Evolutionary conservation across 2,329 filamentous ascomycete species (phyloP).

Genomic region (Colletotrichum sp.): DNA sequence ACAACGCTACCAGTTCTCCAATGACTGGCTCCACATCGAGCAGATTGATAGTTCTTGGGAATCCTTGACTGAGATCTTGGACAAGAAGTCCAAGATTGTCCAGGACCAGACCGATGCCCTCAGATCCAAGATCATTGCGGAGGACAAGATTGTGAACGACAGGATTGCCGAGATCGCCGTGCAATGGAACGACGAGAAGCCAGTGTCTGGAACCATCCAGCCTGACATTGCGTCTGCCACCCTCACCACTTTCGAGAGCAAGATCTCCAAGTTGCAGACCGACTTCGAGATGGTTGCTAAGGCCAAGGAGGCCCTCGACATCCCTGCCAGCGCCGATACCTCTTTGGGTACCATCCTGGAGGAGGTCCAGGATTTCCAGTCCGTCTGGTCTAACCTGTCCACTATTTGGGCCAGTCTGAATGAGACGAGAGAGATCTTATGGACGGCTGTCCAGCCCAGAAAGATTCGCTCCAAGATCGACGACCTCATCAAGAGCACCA

Average conservation of each 20-base stretch:
- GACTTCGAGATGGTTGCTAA: slow-evolving; percentile 94
- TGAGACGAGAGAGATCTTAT: slow-evolving; percentile 88
- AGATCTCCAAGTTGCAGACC: slow-evolving; percentile 83
- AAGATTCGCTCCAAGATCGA: slow-evolving; percentile 92
- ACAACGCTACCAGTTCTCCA: slow-evolving; percentile 91
- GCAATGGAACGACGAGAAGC: slow-evolving; percentile 96
- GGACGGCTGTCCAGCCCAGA: slow-evolving; percentile 93
- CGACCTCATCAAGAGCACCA: slow-evolving; percentile 94
- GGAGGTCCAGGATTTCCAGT: slow-evolving; percentile 98
- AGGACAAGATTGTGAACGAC: slow-evolving; percentile 89
- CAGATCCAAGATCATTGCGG: slow-evolving; percentile 90
- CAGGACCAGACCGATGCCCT: slow-evolving; percentile 95
- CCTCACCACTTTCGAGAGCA: slow-evolving; percentile 80
- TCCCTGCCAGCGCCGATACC: slow-evolving; percentile 80
- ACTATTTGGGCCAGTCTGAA: slow-evolving; percentile 97
- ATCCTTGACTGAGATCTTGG: slow-evolving; percentile 87
- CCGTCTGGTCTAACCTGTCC: slow-evolving; percentile 93
- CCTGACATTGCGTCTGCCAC: slow-evolving; percentile 87
- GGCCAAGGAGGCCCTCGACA: slow-evolving; percentile 94
- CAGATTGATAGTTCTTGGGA: slow-evolving; percentile 98
- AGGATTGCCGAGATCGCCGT: slow-evolving; percentile 84
- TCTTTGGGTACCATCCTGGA: slow-evolving; percentile 87
- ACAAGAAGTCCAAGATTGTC: slow-evolving; percentile 92
- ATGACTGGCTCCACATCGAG: slow-evolving; percentile 94
- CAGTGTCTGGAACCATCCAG: slow-evolving; percentile 91